phyloP scores from a whole-genome alignment of 2,329 filamentous ascomycete genomes.

The Microdochium paspali region DNA sequence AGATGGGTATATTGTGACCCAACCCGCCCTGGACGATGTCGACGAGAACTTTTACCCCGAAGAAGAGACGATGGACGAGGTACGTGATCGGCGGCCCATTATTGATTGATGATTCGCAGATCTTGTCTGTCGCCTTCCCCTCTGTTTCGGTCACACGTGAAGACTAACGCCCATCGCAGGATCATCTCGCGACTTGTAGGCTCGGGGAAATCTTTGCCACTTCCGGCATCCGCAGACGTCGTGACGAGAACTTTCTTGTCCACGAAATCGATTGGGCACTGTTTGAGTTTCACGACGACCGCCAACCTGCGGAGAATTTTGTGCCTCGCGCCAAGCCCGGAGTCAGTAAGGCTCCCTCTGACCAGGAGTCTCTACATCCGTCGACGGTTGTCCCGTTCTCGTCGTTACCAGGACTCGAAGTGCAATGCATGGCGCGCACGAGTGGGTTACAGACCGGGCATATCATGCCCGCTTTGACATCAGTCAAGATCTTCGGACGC shows the following conservation, averaged over 20 bases:
- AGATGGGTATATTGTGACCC: conserved; percentile 73
- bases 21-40: conserved; percentile 84
- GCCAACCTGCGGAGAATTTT: conserved; percentile 62
- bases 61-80: conserved; percentile 57
- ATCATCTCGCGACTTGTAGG: conserved; percentile 72
- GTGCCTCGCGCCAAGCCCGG: conserved; percentile 36
- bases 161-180: conserved; percentile 22
- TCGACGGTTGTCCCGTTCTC: conserved; percentile 48
- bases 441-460: conserved; percentile 72
- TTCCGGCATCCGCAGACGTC: conserved; percentile 74
- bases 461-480: conserved; percentile 68
- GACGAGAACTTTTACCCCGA: conserved; percentile 73
- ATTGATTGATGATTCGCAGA: conserved; percentile 1
- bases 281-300: conserved; percentile 66
- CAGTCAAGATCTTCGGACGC: conserved; percentile 81
- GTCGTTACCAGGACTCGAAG: conserved; percentile 62
- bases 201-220: conserved; percentile 83
- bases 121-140: background rate
- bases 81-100: conserved; percentile 6
- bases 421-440: conserved; percentile 83
- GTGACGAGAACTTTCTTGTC: conserved; percentile 56
- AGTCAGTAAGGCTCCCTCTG: conserved; percentile 14
- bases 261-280: conserved; percentile 97
- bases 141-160: conserved; percentile 32
- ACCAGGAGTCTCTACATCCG: conserved; percentile 35